Evolutionary conservation across 176 grass and related monocot species (phyloP).

Genomic region (Echinochloa phyllopogon): DNA sequence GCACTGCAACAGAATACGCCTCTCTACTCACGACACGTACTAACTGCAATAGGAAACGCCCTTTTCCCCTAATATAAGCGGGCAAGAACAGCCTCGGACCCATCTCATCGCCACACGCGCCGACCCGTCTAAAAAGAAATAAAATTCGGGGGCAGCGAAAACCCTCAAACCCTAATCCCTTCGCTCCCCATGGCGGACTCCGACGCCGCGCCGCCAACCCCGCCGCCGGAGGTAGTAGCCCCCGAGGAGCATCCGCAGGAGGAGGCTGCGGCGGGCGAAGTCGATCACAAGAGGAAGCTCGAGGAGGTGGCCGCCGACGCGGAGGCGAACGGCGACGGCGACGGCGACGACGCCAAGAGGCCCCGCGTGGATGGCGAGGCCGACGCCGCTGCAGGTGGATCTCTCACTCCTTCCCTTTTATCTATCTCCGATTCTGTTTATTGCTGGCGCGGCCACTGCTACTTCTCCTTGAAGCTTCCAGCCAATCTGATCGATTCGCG

Average conservation of each 20-base stretch:
- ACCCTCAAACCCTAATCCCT: constrained; percentile 64
- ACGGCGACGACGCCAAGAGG: constrained; percentile 51
- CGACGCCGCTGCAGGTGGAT: constrained; percentile 41
- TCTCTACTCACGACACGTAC: background rate
- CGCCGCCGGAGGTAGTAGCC: constrained; percentile 37
- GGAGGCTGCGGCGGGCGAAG: constrained; percentile 16
- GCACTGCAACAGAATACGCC: background rate
- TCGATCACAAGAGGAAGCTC: constrained; percentile 63
- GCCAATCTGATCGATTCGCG: constrained; percentile 1
- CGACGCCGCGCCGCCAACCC: constrained; percentile 37
- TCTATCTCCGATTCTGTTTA: background rate
- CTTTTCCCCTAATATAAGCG: background rate
- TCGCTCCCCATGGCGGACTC: constrained; percentile 65
- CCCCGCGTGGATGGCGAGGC: constrained; percentile 54
- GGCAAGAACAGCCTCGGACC: background rate
- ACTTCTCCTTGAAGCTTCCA: background rate
- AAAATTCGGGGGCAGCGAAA: constrained; percentile 30
- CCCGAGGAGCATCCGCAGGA: constrained; percentile 2
- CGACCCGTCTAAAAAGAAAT: background rate
- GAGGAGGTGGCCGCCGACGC: constrained; percentile 33
- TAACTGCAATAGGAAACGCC: background rate
- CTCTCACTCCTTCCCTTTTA: background rate
- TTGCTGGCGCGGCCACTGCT: background rate
- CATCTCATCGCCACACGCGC: background rate
- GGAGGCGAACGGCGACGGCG: constrained; percentile 40